Evolutionary conservation across 2,329 filamentous ascomycete species (phyloP).

Genomic region (Lizonia empirigonia): DNA sequence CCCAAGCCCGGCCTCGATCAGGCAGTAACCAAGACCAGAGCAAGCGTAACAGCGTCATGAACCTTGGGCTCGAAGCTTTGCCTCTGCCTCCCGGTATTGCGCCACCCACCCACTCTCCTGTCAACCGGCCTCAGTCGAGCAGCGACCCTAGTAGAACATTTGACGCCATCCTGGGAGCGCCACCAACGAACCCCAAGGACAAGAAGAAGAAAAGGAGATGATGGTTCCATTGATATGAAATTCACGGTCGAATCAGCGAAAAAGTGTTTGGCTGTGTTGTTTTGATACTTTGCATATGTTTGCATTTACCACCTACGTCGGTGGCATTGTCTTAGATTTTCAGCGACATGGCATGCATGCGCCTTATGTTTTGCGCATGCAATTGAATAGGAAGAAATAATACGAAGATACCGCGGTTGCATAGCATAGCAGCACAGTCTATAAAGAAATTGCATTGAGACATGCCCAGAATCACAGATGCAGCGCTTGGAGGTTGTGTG

Average conservation of each 20-base stretch:
- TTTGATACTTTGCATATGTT: not conserved
- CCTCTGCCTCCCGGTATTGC: constrained; percentile 53
- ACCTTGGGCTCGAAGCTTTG: constrained; percentile 54
- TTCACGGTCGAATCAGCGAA: constrained; percentile 3
- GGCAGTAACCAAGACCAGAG: constrained; percentile 33
- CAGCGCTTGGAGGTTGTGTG: not conserved
- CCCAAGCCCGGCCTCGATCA: constrained; percentile 28
- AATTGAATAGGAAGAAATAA: constrained; percentile 5
- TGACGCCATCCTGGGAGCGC: constrained; percentile 53
- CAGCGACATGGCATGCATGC: constrained; percentile 10
- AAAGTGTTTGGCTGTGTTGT: constrained; percentile 1
- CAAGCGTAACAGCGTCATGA: constrained; percentile 53
- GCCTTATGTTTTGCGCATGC: not conserved
- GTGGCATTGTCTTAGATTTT: constrained; percentile 6
- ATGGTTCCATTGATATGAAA: constrained; percentile 1
- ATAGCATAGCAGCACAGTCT: not conserved
- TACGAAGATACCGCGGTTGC: constrained; percentile 5
- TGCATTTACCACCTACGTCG: constrained; percentile 2
- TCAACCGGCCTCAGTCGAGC: constrained; percentile 36
- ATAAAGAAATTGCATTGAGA: not conserved
- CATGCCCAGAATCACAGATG: not conserved
- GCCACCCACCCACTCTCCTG: constrained; percentile 38
- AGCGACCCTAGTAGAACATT: constrained; percentile 55
- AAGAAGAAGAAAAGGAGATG: constrained; percentile 41
- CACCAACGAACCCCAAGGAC: constrained; percentile 31